Evolutionary conservation across 805 yeast species (phyloP), one percentile per base, ranked within the genome.

Genomic region (Metschnikowia proteae): DNA sequence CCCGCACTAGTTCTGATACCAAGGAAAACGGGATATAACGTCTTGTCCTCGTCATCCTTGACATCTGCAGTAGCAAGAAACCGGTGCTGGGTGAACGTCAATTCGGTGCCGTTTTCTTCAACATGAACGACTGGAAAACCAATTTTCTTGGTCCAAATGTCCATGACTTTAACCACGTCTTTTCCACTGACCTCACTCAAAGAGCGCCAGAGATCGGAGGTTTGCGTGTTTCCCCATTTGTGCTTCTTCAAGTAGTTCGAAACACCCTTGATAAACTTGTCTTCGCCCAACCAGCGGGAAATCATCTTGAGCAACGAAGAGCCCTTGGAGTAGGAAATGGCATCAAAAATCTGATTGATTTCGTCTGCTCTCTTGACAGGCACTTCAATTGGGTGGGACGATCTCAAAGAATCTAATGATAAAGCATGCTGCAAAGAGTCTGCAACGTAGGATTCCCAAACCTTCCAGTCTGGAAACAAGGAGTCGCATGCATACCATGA

Each of bases 361-460:
- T 87, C 91, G 59, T 81, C 86, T 23, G 90, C 91, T 54, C 78
- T 78, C 63, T 81, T 79, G 28, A 88, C 88, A 13, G 92, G 90
- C 34, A 87, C 92, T 66, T 87, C 91, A 56, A 87, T 83, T 38
- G 95, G 94, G 65, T 87, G 96, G 27, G 94, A 86, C 4, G 89
- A 82, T 65, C 95, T 82, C 54, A 89, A 76, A 7, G 88, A 80
- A 64, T 89, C 96, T 53, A 89, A 75, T 6, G 76, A 67, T 60
- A 89, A 76, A 28, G 95, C 95, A 55, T 77, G 76, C 68, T 86
- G 92, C 61, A 86, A 79, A 54, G 84, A 78, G 59, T 83, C 91
- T 13, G 86, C 76, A 34, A 88, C 94, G 61, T 87, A 89, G 45
- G 82, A 80, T 67, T 88, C 87, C 88, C 89, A 87, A 34, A 87